Base-by-base conservation (phyloP, 2,329 filamentous ascomycete species). In the Botrytis medusae region DNA sequence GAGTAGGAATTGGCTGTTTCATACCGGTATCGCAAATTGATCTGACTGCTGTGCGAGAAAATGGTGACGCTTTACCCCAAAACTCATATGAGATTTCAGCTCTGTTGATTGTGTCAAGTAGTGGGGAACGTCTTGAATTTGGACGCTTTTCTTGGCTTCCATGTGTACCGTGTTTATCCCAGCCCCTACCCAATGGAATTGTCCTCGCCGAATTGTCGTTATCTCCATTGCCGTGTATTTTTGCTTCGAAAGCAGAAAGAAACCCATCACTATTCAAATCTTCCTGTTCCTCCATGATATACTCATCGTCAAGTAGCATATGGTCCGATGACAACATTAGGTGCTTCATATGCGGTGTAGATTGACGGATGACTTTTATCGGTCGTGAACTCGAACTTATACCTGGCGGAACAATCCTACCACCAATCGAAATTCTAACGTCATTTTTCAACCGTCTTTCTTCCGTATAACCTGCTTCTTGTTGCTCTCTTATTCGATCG, bases 361-460 rank as follows among this genome's bases (percentile, higher is more conserved):
- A 64, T 34, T 60, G 54, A 16, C 48, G 48, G 25, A 29, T 67
- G 6, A 29, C 6, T 57, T 67, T 76, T 48, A 65, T 78, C 40
- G 57, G 69, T 32, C 59, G 72, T 8, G 76, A 78, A 69, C 76
- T 79, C 16, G 79, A 80, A 67, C 77, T 79, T 44, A 77, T 48
- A 62, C 77, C 77, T 51, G 77, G 75, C 29, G 74, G 75, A 16
- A 78, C 72, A 20, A 75, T 69, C 71, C 65, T 77, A 10, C 75
- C 77, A 48, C 77, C 78, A 73, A 81, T 81, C 32, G 74, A 77
- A 69, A 81, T 80, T 54, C 74, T 77, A 20, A 80, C 78, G 76
- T 80, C 76, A 18, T 74, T 54, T 48, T 65, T 75, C 34, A 48
- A 34, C 18, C 14, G 25, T 8, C n/a, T 32, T 37, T 29, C 51